Base-by-base conservation (phyloP, 495 filamentous ascomycete species). In the Hyaloscypha bicolor region DNA sequence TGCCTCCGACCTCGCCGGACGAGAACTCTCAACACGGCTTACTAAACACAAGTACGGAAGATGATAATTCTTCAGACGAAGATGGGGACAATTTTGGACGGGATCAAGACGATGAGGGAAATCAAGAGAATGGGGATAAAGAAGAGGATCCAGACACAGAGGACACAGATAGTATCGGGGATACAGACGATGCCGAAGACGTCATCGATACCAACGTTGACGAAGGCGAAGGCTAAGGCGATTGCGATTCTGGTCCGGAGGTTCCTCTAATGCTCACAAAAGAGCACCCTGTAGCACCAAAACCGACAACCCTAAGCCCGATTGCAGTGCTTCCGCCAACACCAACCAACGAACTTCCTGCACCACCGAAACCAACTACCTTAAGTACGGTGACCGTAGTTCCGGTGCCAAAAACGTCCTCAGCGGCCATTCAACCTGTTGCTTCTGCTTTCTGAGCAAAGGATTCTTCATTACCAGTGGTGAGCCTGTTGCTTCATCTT, bases 401-500 rank as follows among this genome's bases (percentile, higher is more conserved):
- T 3, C 35, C 35, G 12, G 35, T 37, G 12, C 35, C 35, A 37
- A 37, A 37, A 37, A 37, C 35, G 8, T 29, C 60, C 9, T 48
- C 60, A 62, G 12, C 60, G 4, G n/a, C 19, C 33, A 37, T 37
- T 3, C 35, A 37, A 37, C 35, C 35, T 37, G 12, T 1, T 37
- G 35, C 12, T 37, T 37, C 35, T 37, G 12, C 35, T 37, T 37
- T 12, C 6, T 2, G 33, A 22, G 45, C 4, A 9, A 25, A 21
- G 21, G 14, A 56, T 66, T 29, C 65, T 53, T 55, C 68, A 9
- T 61, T 25, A 25, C 25, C 25, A 25, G 25, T 2, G 25, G 25
- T 25, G 1, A 25, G 2, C 25, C 25, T 25, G 25, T 25, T 25
- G 25, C 25, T 25, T 25, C 73, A 19, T 64, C 78, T 32, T 21